Evolutionary conservation across 1,284 basidiomycete species (phyloP).

Genomic region (Apiotrichum siamense): DNA sequence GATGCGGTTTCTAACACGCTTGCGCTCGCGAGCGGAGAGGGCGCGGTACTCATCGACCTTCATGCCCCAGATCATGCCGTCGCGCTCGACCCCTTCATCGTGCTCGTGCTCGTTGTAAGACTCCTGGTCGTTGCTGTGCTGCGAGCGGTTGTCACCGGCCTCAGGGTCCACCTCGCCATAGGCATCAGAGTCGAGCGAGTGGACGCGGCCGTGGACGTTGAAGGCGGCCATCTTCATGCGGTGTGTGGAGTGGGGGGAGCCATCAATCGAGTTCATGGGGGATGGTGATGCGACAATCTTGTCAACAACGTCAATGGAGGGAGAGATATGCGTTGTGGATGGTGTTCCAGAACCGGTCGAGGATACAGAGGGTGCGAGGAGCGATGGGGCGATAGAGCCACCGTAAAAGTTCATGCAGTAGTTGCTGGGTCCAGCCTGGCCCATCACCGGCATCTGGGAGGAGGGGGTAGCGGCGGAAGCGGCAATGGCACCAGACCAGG

Average conservation of each 20-base stretch:
- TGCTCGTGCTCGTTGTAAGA: slow-evolving; percentile 32
- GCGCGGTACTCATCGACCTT: slow-evolving; percentile 45
- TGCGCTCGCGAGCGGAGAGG: slow-evolving; percentile 42
- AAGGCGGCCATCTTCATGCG: background rate
- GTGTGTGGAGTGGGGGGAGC: slow-evolving; percentile 5
- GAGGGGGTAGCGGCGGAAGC: background rate
- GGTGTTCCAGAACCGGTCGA: background rate
- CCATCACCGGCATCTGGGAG: slow-evolving; percentile 4
- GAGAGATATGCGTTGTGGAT: slow-evolving; percentile 14
- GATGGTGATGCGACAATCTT: slow-evolving; percentile 22
- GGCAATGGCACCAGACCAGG: background rate
- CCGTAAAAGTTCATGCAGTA: slow-evolving; percentile 13
- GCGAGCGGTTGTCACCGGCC: slow-evolving; percentile 2
- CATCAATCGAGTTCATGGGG: slow-evolving; percentile 1
- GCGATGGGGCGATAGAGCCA: slow-evolving; percentile 29
- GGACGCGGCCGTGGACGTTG: slow-evolving; percentile 1
- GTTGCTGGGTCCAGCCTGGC: slow-evolving; percentile 9
- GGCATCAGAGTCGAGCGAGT: slow-evolving; percentile 31
- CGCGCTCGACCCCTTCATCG: slow-evolving; percentile 44
- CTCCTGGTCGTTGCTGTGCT: slow-evolving; percentile 8
- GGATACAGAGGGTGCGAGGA: slow-evolving; percentile 15
- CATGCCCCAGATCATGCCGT: slow-evolving; percentile 50
- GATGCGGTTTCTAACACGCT: slow-evolving; percentile 46
- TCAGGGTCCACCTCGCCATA: slow-evolving; percentile 29
- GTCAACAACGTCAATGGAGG: slow-evolving; percentile 31